These are phyloP conservation scores for Fraxinus angustifolia DNA, from an alignment of 305 asterid genomes.

Conservation along the genomic window DNA sequence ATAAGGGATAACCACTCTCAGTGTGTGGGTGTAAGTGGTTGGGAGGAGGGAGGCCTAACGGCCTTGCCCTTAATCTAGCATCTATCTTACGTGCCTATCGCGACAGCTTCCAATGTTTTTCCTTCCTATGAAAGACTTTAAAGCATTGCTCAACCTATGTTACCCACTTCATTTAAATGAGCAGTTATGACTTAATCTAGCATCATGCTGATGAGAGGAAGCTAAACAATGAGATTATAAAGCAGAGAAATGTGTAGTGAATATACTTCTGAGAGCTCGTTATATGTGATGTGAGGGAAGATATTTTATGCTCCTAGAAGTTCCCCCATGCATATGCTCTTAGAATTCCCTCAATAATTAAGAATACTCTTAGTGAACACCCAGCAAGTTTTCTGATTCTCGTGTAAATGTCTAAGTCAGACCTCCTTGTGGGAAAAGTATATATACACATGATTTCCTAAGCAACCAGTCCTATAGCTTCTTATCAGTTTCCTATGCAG, in stretches of 20 bases:
- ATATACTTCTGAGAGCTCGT: background rate
- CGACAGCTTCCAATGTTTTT: background rate
- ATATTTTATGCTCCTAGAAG: background rate
- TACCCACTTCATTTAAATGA: background rate
- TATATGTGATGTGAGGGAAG: background rate
- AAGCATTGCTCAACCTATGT: background rate
- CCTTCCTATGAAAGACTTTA: background rate
- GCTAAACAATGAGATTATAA: background rate
- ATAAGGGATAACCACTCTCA: background rate
- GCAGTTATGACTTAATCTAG: background rate
- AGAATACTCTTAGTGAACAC: background rate
- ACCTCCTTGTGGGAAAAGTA: background rate
- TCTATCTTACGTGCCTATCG: background rate
- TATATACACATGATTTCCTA: background rate
- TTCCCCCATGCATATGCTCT: background rate
- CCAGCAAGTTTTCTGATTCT: background rate
- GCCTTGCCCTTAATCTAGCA: background rate
- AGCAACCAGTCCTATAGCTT: background rate
- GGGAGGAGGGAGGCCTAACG: background rate
- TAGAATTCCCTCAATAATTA: background rate
- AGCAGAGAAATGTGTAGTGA: background rate
- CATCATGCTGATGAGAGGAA: background rate
- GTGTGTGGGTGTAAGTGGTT: background rate
- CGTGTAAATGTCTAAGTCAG: background rate
- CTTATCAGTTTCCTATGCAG: background rate